Percentiles rank a stretch among this genome's conserved stretches.
Conservation (phyloP, 2,329 filamentous ascomycete species). For the Tolypocladium capitatum region DNA sequence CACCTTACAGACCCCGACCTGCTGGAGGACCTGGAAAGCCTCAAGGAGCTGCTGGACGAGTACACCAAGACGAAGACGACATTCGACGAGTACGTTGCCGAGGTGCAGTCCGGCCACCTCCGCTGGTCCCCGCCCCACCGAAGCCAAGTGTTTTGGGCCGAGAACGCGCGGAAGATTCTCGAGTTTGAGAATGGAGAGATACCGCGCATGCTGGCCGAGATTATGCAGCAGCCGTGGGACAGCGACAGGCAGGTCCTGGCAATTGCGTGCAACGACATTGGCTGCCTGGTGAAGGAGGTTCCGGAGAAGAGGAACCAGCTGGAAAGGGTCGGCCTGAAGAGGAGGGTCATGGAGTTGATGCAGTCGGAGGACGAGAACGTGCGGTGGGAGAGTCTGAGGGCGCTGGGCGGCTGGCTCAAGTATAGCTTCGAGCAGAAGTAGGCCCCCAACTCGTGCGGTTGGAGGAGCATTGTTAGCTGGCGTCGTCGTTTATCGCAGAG, state of each 20-base stretch:
- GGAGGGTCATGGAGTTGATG: constrained; percentile 87
- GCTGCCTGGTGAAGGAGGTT: constrained; percentile 76
- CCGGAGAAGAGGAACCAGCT: constrained; percentile 69
- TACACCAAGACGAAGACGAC: constrained; percentile 61
- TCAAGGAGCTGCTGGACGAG: constrained; percentile 52
- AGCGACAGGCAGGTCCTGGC: constrained; percentile 81
- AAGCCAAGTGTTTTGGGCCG: constrained; percentile 77
- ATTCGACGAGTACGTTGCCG: constrained; percentile 79
- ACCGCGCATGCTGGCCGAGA: constrained; percentile 70
- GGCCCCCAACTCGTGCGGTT: not conserved
- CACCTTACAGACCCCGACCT: constrained; percentile 53
- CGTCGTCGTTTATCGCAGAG: not conserved
- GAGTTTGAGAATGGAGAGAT: constrained; percentile 71
- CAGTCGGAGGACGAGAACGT: constrained; percentile 76
- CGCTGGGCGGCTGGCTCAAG: constrained; percentile 56
- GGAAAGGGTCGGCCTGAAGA: constrained; percentile 76
- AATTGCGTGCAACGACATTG: constrained; percentile 86
- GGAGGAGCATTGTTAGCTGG: not conserved
- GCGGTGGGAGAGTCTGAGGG: constrained; percentile 82
- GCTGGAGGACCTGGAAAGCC: constrained; percentile 44
- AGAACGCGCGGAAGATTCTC: constrained; percentile 78
- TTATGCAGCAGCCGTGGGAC: constrained; percentile 59
- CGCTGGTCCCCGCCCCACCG: constrained; percentile 89
- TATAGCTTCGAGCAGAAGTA: constrained; percentile 42
- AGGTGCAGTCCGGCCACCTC: constrained; percentile 74